Evolutionary conservation across 2,329 filamentous ascomycete species (phyloP).

Genomic region (Fusarium torulosum): DNA sequence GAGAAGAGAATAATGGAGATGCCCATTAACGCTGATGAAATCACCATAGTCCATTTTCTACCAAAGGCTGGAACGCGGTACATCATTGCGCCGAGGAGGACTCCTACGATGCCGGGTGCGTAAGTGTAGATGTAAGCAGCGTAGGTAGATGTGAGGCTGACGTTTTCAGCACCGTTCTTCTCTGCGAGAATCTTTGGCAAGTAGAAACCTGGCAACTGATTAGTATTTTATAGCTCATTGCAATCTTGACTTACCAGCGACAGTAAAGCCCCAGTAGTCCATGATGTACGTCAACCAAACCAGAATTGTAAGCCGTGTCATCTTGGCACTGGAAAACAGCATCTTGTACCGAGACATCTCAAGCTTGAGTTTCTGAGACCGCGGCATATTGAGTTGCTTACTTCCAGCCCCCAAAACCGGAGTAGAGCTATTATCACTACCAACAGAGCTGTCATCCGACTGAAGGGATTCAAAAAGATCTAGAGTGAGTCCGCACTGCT

Average conservation of each 20-base stretch:
- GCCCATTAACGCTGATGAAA: conserved; percentile 60
- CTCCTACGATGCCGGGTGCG: conserved; percentile 63
- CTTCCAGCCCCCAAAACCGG: conserved; percentile 31
- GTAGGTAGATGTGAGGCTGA: conserved; percentile 62
- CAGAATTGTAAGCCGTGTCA: conserved; percentile 53
- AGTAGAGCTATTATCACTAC: conserved; percentile 32
- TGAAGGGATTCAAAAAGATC: conserved; percentile 53
- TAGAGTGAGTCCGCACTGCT: conserved; percentile 52
- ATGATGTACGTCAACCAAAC: conserved; percentile 56
- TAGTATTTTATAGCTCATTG: fast-evolving
- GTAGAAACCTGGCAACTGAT: conserved; percentile 51
- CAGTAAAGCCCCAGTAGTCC: conserved; percentile 56
- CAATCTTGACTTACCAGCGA: conserved; percentile 48
- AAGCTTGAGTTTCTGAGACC: conserved; percentile 30
- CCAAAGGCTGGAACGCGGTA: conserved; percentile 55
- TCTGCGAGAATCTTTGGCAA: conserved; percentile 63
- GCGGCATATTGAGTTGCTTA: conserved; percentile 30
- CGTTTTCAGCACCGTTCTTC: conserved; percentile 61
- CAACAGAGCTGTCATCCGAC: conserved; percentile 39
- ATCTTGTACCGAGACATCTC: conserved; percentile 50
- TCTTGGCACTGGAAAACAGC: conserved; percentile 51
- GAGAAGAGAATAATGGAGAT: conserved; percentile 62
- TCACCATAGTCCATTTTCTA: conserved; percentile 58
- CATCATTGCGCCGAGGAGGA: conserved; percentile 60
- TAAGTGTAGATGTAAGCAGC: conserved; percentile 67